These are phyloP conservation scores for Dalechampia spathulata DNA, from an alignment of 441 rosid species.

Conservation along the genomic window DNA sequence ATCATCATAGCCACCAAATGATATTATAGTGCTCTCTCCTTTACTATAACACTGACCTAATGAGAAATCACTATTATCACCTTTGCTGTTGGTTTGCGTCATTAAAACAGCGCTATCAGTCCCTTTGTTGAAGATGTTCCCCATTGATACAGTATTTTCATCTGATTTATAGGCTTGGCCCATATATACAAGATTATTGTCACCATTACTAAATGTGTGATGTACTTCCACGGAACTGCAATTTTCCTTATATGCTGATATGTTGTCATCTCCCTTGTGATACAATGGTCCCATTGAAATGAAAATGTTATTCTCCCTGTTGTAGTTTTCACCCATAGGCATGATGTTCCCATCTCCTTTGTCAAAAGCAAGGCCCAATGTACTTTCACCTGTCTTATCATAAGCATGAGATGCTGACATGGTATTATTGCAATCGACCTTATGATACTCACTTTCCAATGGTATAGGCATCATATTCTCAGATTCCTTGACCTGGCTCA, in stretches of 20 bases:
- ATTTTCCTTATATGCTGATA: slow-evolving; percentile 33
- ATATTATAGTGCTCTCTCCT: slow-evolving; percentile 49
- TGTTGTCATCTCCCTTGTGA: slow-evolving; percentile 35
- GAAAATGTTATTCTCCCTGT: slow-evolving; percentile 32
- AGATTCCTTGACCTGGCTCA: slow-evolving; percentile 53
- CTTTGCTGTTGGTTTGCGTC: slow-evolving; percentile 26
- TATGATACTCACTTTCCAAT: slow-evolving; percentile 31
- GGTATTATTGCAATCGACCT: slow-evolving; percentile 24
- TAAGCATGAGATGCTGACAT: slow-evolving; percentile 28
- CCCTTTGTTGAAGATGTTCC: slow-evolving; percentile 36
- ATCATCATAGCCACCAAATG: slow-evolving; percentile 68
- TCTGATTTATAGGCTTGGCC: slow-evolving; percentile 43
- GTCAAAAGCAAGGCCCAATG: slow-evolving; percentile 33
- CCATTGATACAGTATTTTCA: slow-evolving; percentile 35
- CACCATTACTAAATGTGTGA: slow-evolving; percentile 28
- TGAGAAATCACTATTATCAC: slow-evolving; percentile 23
- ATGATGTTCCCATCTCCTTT: slow-evolving; percentile 33
- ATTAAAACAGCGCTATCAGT: slow-evolving; percentile 25
- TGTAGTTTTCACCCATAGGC: slow-evolving; percentile 28
- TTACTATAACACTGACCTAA: slow-evolving; percentile 29
- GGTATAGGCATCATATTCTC: slow-evolving; percentile 33
- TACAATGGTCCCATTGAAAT: slow-evolving; percentile 49
- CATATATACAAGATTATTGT: slow-evolving; percentile 31
- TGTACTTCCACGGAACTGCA: slow-evolving; percentile 20
- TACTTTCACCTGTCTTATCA: slow-evolving; percentile 32